Evolutionary conservation across 371 early-diverging fungal genomes (phyloP).

Genomic region (Actinomortierella ambigua): DNA sequence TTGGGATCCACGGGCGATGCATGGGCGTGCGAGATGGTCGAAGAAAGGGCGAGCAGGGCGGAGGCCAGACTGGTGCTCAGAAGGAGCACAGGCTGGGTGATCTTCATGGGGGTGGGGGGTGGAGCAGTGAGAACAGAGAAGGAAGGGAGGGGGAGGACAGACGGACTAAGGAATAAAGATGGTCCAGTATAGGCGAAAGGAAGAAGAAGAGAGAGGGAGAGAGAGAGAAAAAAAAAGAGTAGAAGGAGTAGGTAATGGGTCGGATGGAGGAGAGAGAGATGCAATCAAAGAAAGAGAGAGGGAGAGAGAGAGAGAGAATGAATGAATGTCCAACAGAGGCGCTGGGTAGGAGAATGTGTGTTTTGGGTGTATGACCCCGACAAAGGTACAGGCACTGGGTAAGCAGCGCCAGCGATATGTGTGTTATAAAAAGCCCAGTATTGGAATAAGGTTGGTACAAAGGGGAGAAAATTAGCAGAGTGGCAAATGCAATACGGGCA

Average conservation of each 20-base stretch:
- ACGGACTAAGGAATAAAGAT: not conserved
- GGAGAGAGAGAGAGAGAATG: not conserved
- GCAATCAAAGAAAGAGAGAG: not conserved
- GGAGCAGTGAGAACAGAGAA: not conserved
- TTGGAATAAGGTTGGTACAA: not conserved
- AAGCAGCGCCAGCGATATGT: no score
- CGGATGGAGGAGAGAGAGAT: not conserved
- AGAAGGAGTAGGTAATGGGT: not conserved
- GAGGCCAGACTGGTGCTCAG: conserved; percentile 28
- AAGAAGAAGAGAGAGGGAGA: not conserved
- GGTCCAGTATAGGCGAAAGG: not conserved
- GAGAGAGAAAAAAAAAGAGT: not conserved
- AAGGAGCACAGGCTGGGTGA: conserved; percentile 23
- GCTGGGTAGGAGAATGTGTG: not conserved
- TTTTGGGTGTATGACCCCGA: no score
- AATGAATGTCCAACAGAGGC: not conserved
- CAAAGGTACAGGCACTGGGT: no score
- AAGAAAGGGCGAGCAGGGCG: conserved; percentile 14
- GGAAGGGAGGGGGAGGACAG: not conserved
- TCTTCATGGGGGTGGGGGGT: conserved; percentile 15
- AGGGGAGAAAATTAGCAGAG: not conserved
- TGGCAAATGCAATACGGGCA: not conserved
- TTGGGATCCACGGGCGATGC: not conserved
- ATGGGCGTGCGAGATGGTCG: not conserved
- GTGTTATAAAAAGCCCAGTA: conserved; percentile 2